Evolutionary conservation across 768 basidiomycete species (phyloP), one percentile per base, ranked within the genome.

Genomic region (Imleria badia): DNA sequence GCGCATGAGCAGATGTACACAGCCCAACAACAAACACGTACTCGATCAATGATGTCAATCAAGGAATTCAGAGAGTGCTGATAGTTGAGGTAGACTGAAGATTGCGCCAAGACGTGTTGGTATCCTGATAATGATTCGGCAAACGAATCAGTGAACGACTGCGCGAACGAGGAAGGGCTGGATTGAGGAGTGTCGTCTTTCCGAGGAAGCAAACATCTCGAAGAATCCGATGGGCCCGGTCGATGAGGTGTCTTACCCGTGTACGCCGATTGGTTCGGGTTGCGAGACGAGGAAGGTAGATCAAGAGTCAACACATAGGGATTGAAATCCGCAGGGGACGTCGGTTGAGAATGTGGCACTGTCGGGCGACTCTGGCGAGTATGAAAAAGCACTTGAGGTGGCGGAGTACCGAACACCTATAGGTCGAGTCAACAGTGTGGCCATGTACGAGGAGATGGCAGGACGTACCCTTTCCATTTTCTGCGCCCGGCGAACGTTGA

Each of bases 391-490:
- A 78, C 82, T 58, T 89, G 87, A 3, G 91, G 91, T 33, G 91
- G 91, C 5, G 82, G 84, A 26, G 84, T 83, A 51, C 91, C 91
- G 63, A 94, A 93, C 60, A 94, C 80, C 91, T 93, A 64, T 9
- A 13, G 14, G 45, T 41, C 50, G 38, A 39, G 22, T 51, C 43
- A 59, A 59, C 42, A 22, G 22, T 31, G 29, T 43, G 29, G 20
- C n/a, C 29, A 48, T 6, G 10, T 23, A 23, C 26, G 13, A 34
- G 1, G 34, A 38, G 29, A 42, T 6, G 3, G 44, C 20, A 17
- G 11, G 38, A 31, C 78, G 30, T 51, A 88, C 91, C 83, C 88
- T 87, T 72, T 92, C 89, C 89, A 94, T 92, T 72, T 93, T 94
- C 65, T 85, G 78, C 36, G 89, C 90, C 47, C 91, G 74, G 45